Evolutionary conservation across 106 monocot species (phyloP).

Genomic region (Cymbidium sinense): DNA sequence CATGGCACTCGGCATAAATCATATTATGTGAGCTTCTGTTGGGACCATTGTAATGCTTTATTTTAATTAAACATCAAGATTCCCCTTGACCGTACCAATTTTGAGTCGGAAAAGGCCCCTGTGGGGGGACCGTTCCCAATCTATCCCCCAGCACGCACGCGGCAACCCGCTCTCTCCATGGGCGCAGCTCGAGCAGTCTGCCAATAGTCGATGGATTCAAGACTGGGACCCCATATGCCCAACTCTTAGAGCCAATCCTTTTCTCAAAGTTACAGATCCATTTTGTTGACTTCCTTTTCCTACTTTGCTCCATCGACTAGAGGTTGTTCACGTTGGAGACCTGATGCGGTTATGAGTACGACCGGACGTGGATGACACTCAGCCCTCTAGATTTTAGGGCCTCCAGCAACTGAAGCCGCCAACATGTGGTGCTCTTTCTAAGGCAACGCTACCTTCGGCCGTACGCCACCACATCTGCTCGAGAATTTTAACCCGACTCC

Average conservation of each 20-base stretch:
- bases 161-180: no score
- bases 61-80: background rate
- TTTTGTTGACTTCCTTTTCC: no score
- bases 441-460: conserved; percentile 20
- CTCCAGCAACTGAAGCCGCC: conserved; percentile 15
- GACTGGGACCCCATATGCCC: conserved; percentile 21
- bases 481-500: no score
- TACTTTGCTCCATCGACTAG: no score
- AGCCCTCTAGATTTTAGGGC: conserved; percentile 30
- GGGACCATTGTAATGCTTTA: background rate
- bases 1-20: background rate
- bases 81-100: background rate
- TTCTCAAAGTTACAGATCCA: no score
- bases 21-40: background rate
- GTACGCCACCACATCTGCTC: conserved; percentile 9
- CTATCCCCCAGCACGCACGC: no score
- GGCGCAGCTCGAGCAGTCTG: no score
- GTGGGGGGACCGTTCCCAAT: background rate
- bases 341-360: no score
- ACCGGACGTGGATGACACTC: no score
- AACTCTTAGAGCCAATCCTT: conserved; percentile 23
- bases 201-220: conserved; percentile 15
- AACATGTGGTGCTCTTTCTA: conserved; percentile 20
- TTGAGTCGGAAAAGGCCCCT: background rate
- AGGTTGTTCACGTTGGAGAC: no score